Evolutionary conservation across 768 basidiomycete genomes (phyloP).

Genomic region (Naematelia encephala): DNA sequence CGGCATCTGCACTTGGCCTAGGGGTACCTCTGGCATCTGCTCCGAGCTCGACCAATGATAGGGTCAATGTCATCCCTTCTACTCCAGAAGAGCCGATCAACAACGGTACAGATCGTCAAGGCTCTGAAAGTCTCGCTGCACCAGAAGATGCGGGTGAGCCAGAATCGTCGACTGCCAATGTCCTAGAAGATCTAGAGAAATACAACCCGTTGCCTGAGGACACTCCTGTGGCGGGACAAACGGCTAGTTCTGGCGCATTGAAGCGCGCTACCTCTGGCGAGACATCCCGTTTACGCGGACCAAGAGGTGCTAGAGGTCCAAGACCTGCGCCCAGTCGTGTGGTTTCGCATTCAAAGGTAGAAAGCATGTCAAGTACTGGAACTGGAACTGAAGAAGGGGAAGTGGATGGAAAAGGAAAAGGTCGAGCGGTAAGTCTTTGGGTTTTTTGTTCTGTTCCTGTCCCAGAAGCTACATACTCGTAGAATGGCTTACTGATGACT

Average conservation of each 20-base stretch:
- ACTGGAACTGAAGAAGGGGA: constrained; percentile 13
- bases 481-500: not conserved
- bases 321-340: constrained; percentile 33
- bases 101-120: not conserved
- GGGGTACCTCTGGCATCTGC: constrained; percentile 3
- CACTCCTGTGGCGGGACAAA: constrained; percentile 1
- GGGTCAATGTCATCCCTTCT: constrained; percentile 22
- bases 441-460: no score
- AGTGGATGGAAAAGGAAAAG: constrained; percentile 12
- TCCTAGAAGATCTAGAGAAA: constrained; percentile 9
- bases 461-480: no score
- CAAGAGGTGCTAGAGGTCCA: constrained; percentile 40
- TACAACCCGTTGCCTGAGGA: not conserved
- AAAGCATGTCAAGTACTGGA: constrained; percentile 3
- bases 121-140: not conserved
- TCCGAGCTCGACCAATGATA: constrained; percentile 1
- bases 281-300: constrained; percentile 32
- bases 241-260: constrained; percentile 5
- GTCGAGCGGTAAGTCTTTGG: constrained; percentile 15
- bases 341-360: constrained; percentile 1
- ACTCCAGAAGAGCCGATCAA: constrained; percentile 12
- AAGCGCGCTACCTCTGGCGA: constrained; percentile 37
- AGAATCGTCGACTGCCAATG: constrained; percentile 20
- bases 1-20: constrained; percentile 4
- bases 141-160: constrained; percentile 4